These are phyloP conservation scores for Metarhizium sp. DNA, from an alignment of 2,329 filamentous ascomycete genomes.

Conservation along the genomic window DNA sequence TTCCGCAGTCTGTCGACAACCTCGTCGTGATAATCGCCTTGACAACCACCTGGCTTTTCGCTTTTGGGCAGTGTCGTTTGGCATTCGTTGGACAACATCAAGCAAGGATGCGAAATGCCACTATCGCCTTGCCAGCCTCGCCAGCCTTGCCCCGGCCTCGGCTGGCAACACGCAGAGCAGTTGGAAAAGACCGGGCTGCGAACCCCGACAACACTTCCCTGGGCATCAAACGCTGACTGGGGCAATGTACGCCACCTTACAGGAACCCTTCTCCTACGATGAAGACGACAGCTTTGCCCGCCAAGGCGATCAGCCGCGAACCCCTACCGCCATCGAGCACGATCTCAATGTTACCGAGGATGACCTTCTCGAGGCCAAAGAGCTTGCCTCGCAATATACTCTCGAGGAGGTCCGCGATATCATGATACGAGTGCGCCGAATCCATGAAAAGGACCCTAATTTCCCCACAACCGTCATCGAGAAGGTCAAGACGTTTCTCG, in stretches of 20 bases:
- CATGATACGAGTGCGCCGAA: constrained; percentile 29
- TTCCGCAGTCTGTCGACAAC: not conserved
- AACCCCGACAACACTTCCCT: not conserved
- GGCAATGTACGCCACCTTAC: not conserved
- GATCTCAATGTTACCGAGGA: constrained; percentile 36
- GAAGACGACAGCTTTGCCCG: constrained; percentile 26
- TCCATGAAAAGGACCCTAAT: constrained; percentile 34
- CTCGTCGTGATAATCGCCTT: too few relatives aligned
- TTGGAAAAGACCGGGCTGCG: not conserved
- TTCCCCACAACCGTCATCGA: constrained; percentile 29
- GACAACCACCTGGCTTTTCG: not conserved
- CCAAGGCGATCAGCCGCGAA: constrained; percentile 16
- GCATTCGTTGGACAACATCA: too few relatives aligned
- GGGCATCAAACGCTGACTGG: not conserved
- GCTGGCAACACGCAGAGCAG: not conserved
- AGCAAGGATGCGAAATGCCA: not conserved
- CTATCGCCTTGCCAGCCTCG: not conserved
- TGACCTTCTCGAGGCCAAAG: constrained; percentile 35
- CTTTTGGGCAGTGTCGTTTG: not conserved
- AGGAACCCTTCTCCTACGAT: constrained; percentile 29
- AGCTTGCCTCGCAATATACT: constrained; percentile 31
- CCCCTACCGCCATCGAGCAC: constrained; percentile 20
- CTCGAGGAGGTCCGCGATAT: constrained; percentile 34
- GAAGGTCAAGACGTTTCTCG: constrained; percentile 32
- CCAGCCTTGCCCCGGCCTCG: not conserved